Conservation (phyloP, 2,329 filamentous ascomycete species). For the Pestalotiopsis sp. region DNA sequence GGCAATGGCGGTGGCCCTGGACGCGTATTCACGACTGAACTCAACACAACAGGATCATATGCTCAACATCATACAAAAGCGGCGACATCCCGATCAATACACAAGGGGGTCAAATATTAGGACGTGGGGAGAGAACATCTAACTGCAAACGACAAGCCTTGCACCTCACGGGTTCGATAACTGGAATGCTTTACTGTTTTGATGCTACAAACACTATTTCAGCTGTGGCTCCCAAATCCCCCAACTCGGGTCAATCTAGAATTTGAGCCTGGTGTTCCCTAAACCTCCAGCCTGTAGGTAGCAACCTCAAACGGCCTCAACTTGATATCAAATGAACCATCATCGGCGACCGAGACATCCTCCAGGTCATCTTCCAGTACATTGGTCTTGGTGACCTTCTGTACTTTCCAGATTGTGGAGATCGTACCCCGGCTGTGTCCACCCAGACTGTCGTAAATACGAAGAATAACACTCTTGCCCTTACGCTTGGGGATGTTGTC, state of each 20-base stretch:
- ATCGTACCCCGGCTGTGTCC: constrained; percentile 77
- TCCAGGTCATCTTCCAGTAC: constrained; percentile 85
- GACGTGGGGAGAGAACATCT: too few species aligned
- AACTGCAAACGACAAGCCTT: not conserved
- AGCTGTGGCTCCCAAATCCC: not conserved
- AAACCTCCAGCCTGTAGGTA: constrained; percentile 69
- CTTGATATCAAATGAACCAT: constrained; percentile 60
- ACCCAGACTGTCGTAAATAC: constrained; percentile 87
- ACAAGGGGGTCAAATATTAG: too few species aligned
- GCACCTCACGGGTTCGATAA: not conserved
- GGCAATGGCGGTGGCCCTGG: not conserved
- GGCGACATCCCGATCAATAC: not conserved
- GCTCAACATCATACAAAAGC: not conserved
- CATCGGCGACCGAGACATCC: constrained; percentile 54
- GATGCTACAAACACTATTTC: not conserved
- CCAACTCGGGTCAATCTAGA: not conserved
- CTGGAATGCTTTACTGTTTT: not conserved
- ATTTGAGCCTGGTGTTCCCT: not conserved
- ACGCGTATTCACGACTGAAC: constrained; percentile 1
- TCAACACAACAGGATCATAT: constrained; percentile 6
- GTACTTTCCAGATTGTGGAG: constrained; percentile 68
- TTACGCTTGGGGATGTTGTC: constrained; percentile 62
- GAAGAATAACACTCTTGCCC: constrained; percentile 78
- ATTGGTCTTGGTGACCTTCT: constrained; percentile 81
- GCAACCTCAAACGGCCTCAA: constrained; percentile 85